These are phyloP conservation scores for Cercospora janseana DNA, from an alignment of 2,329 filamentous ascomycete species.

Conservation along the genomic window DNA sequence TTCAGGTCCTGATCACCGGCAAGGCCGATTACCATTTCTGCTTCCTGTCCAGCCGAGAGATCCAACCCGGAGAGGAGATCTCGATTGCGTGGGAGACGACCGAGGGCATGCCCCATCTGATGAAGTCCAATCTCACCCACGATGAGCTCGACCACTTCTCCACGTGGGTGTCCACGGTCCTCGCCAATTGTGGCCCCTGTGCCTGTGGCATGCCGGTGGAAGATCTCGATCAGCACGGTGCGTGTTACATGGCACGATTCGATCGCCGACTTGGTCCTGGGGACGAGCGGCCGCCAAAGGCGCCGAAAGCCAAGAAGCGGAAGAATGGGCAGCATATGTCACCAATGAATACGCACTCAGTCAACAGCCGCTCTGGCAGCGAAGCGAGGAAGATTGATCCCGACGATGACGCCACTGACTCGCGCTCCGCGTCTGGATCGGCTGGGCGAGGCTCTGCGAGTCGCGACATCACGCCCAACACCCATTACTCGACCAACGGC, in stretches of 20 bases:
- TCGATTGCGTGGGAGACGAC: slow-evolving; percentile 58
- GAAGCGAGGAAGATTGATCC: slow-evolving; percentile 51
- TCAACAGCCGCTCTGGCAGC: slow-evolving; percentile 60
- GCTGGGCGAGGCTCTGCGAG: slow-evolving; percentile 56
- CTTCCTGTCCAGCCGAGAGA: slow-evolving; percentile 77
- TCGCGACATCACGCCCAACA: slow-evolving; percentile 61
- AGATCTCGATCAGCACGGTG: slow-evolving; percentile 4
- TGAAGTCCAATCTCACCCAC: slow-evolving; percentile 22
- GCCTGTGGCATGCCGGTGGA: slow-evolving; percentile 57
- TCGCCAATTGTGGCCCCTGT: slow-evolving; percentile 77
- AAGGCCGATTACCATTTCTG: slow-evolving; percentile 85
- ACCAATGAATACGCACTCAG: slow-evolving; percentile 54
- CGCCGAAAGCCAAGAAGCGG: slow-evolving; percentile 49
- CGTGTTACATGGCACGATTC: slow-evolving; percentile 27
- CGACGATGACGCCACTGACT: slow-evolving; percentile 59
- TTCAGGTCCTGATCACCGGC: slow-evolving; percentile 81
- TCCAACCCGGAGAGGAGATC: slow-evolving; percentile 71
- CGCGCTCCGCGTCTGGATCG: slow-evolving; percentile 58
- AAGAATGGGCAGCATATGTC: slow-evolving; percentile 51
- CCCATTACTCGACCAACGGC: slow-evolving; percentile 51
- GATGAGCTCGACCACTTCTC: slow-evolving; percentile 44
- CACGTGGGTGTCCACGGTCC: slow-evolving; percentile 65
- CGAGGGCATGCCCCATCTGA: slow-evolving; percentile 28
- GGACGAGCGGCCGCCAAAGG: slow-evolving; percentile 34
- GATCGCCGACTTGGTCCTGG: slow-evolving; percentile 34